These are phyloP conservation scores for Davidsoniella neocaledoniae DNA, from an alignment of 2,329 filamentous ascomycete genomes.

Conservation along the genomic window DNA sequence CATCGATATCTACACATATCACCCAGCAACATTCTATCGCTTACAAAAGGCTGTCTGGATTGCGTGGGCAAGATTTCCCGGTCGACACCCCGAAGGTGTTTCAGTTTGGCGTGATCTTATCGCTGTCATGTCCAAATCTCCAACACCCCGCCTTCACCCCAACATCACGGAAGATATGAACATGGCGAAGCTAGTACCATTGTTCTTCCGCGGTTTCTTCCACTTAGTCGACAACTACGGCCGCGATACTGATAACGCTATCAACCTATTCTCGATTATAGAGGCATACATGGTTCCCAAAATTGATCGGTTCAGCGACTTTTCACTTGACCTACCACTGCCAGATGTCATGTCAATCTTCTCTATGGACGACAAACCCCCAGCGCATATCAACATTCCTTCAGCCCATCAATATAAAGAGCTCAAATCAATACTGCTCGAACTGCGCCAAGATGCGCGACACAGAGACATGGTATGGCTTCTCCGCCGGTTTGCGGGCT, in stretches of 20 bases:
- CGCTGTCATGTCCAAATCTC: conserved; percentile 1
- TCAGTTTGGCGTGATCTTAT: conserved; percentile 3
- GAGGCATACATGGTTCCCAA: conserved; percentile 9
- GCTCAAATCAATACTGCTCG: conserved; percentile 1
- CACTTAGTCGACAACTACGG: conserved; percentile 9
- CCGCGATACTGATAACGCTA: conserved; percentile 1
- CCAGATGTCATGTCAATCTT: conserved; percentile 4
- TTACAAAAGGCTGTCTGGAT: conserved; percentile 12
- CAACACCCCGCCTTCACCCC: conserved; percentile 9
- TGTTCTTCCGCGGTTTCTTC: conserved; percentile 7
- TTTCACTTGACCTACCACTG: neutral
- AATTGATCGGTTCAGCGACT: conserved; percentile 1
- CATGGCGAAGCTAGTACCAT: conserved; percentile 1
- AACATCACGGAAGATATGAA: conserved; percentile 7
- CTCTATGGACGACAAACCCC: neutral
- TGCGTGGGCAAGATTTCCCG: conserved; percentile 4
- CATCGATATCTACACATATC: conserved; percentile 3
- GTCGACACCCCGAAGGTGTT: conserved; percentile 1
- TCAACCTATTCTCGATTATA: conserved; percentile 1
- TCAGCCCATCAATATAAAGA: conserved; percentile 1
- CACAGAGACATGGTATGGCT: conserved; percentile 3
- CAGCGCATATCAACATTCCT: neutral
- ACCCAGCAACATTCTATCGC: conserved; percentile 9
- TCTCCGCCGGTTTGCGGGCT: conserved; percentile 2
- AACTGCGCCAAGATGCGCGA: neutral